A percentile compares a stretch with the other conserved stretches of the same genome.
Evolutionary conservation across 2,329 filamentous ascomycete genomes (phyloP).

Genomic region (Sphaerulina musiva): DNA sequence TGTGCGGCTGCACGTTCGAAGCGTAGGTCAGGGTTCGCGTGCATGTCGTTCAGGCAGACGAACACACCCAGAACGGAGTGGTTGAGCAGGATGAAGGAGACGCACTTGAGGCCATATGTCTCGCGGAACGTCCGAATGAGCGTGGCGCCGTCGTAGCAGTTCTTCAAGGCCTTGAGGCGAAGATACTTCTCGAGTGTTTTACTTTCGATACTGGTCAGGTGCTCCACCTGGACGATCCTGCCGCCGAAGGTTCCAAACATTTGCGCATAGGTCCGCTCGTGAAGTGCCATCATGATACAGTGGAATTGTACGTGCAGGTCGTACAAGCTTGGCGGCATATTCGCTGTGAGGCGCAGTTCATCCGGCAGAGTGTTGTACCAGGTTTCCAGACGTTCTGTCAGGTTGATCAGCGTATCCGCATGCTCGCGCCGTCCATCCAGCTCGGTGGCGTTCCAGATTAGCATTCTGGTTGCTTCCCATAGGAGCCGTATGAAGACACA

Average conservation of each 20-base stretch:
- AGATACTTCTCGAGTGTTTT: not conserved
- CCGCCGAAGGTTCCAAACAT: constrained; percentile 2
- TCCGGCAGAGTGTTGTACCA: constrained; percentile 1
- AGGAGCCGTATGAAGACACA: constrained; percentile 1
- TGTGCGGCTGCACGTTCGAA: not conserved
- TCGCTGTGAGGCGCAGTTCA: not conserved
- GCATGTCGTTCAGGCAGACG: constrained; percentile 5
- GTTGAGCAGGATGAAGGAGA: constrained; percentile 6
- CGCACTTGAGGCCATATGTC: constrained; percentile 5
- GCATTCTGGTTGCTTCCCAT: constrained; percentile 5
- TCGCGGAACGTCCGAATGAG: constrained; percentile 5
- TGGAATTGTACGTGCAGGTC: constrained; percentile 7
- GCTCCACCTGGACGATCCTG: not conserved
- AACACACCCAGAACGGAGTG: constrained; percentile 9
- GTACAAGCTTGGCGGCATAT: constrained; percentile 4
- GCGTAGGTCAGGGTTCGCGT: not conserved
- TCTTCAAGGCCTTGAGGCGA: not conserved
- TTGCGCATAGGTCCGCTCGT: constrained; percentile 5
- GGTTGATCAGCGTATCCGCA: not conserved
- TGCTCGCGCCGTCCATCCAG: constrained; percentile 1
- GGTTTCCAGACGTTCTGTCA: not conserved
- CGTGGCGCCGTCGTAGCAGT: constrained; percentile 5
- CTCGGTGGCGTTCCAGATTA: constrained; percentile 4
- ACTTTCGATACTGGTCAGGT: not conserved
- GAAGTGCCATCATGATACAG: constrained; percentile 6